Evolutionary conservation across 805 yeast species (phyloP), one percentile per base, ranked within the genome.

Genomic region (Wickerhamiella shivajii): DNA sequence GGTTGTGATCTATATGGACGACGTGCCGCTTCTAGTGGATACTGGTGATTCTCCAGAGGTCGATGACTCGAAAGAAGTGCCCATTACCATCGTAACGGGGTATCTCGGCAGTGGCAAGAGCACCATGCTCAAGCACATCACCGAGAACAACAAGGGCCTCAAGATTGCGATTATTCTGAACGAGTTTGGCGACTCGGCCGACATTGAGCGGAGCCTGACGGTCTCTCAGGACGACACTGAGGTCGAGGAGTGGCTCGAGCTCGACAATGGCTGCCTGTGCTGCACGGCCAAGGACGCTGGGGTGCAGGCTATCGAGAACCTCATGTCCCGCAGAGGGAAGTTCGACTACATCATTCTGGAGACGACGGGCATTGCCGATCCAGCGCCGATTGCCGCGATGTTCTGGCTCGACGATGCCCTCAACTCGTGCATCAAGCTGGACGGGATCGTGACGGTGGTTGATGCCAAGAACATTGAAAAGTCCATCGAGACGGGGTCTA

Each of bases 341-440:
- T 84, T 87, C 33, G 98, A 90, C 55, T 78, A 87, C 50, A 84
- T 90, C n/a, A 53, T 90, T 16, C 59, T 90, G 34, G 98, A 90
- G 51, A 90, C 98, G 0, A 83, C 94, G 0, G 98, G 98, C 0
- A 66, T 90, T 11, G 98, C 98, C 0, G 97, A 90, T 50, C 98
- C 98, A 0, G 96, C 85, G 0, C 97, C 97, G 0, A 83, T 90
- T 18, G 95, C 96, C 4, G 71, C 74, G 42, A 87, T 87, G 95
- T 90, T 90, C 56, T 90, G 98, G 98, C 64, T 85, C 19, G 98
- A 90, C 52, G 87, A 80, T 16, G 96, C 85, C 0, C 61, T 90
- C 38, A 66, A 75, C 11, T 74, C 93, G 3, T 75, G 74, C 44
- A 83, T 90, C 2, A 79, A 80, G 51, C 75, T 90, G 20, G 97